These are phyloP conservation scores for Angomonas ambiguus DNA, from an alignment of 208 protist species.

Conservation along the genomic window DNA sequence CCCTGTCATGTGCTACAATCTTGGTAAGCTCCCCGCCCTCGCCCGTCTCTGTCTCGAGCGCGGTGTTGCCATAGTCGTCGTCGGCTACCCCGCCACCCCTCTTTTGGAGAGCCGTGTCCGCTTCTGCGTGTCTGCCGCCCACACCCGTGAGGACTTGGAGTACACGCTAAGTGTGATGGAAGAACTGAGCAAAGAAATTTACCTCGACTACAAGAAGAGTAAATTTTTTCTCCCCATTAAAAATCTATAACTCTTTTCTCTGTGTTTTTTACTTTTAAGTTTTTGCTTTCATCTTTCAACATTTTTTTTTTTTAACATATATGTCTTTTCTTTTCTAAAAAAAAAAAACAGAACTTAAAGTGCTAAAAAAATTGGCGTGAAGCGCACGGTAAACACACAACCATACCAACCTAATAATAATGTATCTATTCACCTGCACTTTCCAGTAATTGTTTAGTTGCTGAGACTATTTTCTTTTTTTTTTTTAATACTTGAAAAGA, in stretches of 20 bases:
- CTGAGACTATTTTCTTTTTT: slow-evolving; percentile 12
- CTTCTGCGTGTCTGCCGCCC: slow-evolving; percentile 91
- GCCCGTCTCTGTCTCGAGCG: slow-evolving; percentile 83
- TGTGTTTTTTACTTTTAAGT: slow-evolving; percentile 10
- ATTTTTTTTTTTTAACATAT: slow-evolving; percentile 15
- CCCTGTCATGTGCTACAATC: slow-evolving; percentile 94
- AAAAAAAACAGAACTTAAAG: not conserved
- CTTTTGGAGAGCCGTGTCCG: slow-evolving; percentile 88
- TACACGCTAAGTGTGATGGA: slow-evolving; percentile 86
- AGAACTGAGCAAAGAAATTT: slow-evolving; percentile 64
- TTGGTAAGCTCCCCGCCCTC: slow-evolving; percentile 88
- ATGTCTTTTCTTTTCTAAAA: slow-evolving; percentile 6
- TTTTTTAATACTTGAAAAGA: not conserved
- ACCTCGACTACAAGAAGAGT: slow-evolving; percentile 60
- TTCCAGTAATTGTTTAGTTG: not conserved
- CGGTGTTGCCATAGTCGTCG: slow-evolving; percentile 94
- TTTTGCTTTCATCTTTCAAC: slow-evolving; percentile 10
- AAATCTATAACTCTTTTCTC: slow-evolving; percentile 3
- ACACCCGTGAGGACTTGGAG: slow-evolving; percentile 93
- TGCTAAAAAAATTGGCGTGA: not conserved
- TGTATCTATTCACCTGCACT: not conserved
- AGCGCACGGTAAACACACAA: not conserved
- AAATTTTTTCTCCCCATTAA: slow-evolving; percentile 6
- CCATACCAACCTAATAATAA: not conserved
- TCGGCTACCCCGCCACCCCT: slow-evolving; percentile 97